A percentile compares a stretch with the other conserved stretches of the same genome.
phyloP scores from a whole-genome alignment of 805 yeast species.

The Candida khao-thaluensis region DNA sequence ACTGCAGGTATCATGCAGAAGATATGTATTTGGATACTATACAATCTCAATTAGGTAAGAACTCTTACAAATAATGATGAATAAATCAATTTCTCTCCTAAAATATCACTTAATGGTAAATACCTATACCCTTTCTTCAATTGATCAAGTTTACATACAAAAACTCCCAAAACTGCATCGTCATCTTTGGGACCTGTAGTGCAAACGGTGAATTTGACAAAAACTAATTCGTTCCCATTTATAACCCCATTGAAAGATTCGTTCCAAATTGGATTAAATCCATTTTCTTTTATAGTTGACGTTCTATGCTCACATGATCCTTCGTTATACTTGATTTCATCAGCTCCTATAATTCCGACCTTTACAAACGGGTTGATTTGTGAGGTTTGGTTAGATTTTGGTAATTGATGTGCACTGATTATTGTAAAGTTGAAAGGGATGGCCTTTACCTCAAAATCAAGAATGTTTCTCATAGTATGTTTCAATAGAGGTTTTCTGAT shows the following conservation, averaged over 20 bases:
- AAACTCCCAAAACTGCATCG: constrained; percentile 48
- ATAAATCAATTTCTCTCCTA: constrained; percentile 71
- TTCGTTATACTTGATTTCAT: constrained; percentile 23
- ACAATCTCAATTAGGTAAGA: too few species aligned
- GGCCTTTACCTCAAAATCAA: constrained; percentile 5
- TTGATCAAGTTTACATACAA: constrained; percentile 59
- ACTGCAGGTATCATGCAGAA: too few species aligned
- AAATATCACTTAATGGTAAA: constrained; percentile 67
- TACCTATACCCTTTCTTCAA: constrained; percentile 81
- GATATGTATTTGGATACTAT: too few species aligned
- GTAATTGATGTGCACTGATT: constrained; percentile 84
- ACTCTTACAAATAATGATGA: constrained; percentile 46
- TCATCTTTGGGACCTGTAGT: constrained; percentile 29
- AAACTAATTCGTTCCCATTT: constrained; percentile 48
- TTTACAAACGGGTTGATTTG: constrained; percentile 59
- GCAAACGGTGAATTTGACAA: constrained; percentile 53
- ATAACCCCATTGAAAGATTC: constrained; percentile 45
- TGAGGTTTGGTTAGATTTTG: constrained; percentile 56
- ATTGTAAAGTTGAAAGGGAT: constrained; percentile 34
- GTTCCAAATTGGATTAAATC: constrained; percentile 88
- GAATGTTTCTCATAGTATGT: constrained; percentile 11
- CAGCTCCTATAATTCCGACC: constrained; percentile 57
- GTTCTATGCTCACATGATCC: constrained; percentile 20
- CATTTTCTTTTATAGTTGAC: constrained; percentile 56
- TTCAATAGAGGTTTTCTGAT: constrained; percentile 38